Evolutionary conservation across 495 filamentous ascomycete species (phyloP).

Genomic region (Xylaria acuta): DNA sequence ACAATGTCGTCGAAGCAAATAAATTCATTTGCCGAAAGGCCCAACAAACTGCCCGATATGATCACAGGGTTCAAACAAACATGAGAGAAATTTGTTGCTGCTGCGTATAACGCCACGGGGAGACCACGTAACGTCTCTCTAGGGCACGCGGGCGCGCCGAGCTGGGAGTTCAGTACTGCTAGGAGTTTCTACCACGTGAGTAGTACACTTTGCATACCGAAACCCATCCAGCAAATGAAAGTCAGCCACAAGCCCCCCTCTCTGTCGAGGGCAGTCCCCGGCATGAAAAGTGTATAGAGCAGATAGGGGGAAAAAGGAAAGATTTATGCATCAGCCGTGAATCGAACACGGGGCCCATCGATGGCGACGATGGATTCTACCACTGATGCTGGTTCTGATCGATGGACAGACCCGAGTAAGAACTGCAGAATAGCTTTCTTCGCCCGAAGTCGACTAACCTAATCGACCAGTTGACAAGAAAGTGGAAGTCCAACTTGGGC

Average conservation of each 20-base stretch:
- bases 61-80: not conserved
- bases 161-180: too few relatives aligned
- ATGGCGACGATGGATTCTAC: constrained; percentile 62
- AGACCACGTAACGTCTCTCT: not conserved
- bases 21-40: not conserved
- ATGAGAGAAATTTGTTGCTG: not conserved
- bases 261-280: not conserved
- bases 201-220: not conserved
- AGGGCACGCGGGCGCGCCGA: too few relatives aligned
- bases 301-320: not conserved
- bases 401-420: too few relatives aligned
- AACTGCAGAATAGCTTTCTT: not conserved
- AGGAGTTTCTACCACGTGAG: not conserved
- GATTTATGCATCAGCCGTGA: constrained; percentile 52
- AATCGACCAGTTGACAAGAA: not conserved
- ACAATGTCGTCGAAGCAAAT: not conserved
- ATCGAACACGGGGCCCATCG: constrained; percentile 61
- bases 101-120: not conserved
- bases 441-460: not conserved
- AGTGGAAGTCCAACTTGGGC: not conserved
- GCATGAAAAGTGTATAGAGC: not conserved
- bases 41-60: not conserved
- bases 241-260: not conserved
- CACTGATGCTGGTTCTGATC: constrained; percentile 49
- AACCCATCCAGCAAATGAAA: not conserved